These are phyloP conservation scores for Metschnikowia borealis DNA, from an alignment of 805 yeast genomes.

Conservation along the genomic window DNA sequence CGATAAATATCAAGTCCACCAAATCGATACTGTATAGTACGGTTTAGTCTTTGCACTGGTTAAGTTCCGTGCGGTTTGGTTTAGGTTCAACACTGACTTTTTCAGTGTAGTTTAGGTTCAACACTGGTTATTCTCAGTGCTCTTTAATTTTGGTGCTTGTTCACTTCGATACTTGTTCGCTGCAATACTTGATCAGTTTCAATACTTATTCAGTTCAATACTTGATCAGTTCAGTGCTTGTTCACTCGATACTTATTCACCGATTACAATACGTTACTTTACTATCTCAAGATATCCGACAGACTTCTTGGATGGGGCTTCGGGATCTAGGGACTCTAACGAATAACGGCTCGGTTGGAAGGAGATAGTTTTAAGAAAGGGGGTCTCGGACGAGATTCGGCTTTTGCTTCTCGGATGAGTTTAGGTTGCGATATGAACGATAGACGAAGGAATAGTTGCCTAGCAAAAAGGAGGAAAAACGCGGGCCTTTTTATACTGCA, in stretches of 20 bases:
- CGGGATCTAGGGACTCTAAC: background rate
- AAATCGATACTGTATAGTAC: background rate
- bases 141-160: background rate
- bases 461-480: too few species aligned
- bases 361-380: background rate
- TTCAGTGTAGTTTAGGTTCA: background rate
- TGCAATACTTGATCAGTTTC: background rate
- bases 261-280: constrained; percentile 17
- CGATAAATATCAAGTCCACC: background rate
- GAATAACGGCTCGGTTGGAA: background rate
- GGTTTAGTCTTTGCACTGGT: background rate
- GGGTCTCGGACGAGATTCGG: background rate
- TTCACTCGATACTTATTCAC: constrained; percentile 6
- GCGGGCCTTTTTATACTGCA: constrained; percentile 6
- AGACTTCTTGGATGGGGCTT: background rate
- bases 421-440: background rate
- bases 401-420: background rate
- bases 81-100: background rate
- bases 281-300: constrained; percentile 7
- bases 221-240: background rate
- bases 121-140: background rate
- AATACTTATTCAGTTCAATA: background rate
- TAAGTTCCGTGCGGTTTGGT: background rate
- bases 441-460: background rate
- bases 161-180: background rate